A percentile compares a stretch with the other conserved stretches of the same genome.
phyloP scores from a whole-genome alignment of 768 basidiomycete genomes.

The Rubroboletus pulcherrimus region DNA sequence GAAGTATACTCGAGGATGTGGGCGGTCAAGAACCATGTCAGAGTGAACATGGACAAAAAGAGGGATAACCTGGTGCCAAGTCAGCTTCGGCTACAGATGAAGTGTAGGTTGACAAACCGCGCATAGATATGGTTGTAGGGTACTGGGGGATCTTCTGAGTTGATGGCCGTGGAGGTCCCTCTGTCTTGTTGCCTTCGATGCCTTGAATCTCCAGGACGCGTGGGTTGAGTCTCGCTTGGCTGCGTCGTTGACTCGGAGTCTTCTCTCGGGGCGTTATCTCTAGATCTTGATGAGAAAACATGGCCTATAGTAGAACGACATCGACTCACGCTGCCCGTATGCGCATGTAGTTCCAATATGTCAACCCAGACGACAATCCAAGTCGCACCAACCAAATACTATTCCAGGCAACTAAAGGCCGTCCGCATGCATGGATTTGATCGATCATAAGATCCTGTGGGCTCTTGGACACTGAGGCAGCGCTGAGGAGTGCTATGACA shows the following conservation, averaged over 20 bases:
- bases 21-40: conserved; percentile 80
- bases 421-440: conserved; percentile 62
- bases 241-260: conserved; percentile 27
- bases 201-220: conserved; percentile 13
- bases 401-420: conserved; percentile 67
- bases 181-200: conserved; percentile 20
- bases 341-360: conserved; percentile 53
- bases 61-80: conserved; percentile 45
- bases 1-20: conserved; percentile 80
- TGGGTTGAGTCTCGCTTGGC: conserved; percentile 21
- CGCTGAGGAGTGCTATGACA: conserved; percentile 48
- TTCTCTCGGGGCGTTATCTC: conserved; percentile 25
- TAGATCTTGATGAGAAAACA: conserved; percentile 12
- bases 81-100: conserved; percentile 9
- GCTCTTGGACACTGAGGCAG: conserved; percentile 46
- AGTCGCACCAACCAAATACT: conserved; percentile 59
- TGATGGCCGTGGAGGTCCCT: conserved; percentile 17
- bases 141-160: conserved; percentile 24
- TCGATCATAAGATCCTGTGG: conserved; percentile 37
- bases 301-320: neutral
- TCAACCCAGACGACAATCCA: conserved; percentile 43
- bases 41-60: conserved; percentile 63
- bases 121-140: conserved; percentile 27
- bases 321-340: conserved; percentile 33
- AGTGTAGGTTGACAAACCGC: conserved; percentile 19